Evolutionary conservation across 1,284 basidiomycete genomes (phyloP).

Genomic region (Tranzscheliella williamsii): DNA sequence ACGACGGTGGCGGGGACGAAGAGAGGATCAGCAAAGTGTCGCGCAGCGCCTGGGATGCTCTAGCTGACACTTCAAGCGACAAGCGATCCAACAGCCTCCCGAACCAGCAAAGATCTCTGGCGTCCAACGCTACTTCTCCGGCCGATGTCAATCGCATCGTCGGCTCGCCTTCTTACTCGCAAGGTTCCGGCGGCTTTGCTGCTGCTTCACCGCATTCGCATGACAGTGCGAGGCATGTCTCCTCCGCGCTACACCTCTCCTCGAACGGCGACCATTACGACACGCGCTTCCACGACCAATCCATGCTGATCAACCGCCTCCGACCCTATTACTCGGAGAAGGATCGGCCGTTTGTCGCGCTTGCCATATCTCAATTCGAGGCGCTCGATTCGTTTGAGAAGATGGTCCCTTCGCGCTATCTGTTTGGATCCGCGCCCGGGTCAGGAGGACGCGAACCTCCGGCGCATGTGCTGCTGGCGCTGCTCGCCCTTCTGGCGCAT

Average conservation of each 20-base stretch:
- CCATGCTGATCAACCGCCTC: conserved; percentile 42
- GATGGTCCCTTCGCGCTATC: conserved; percentile 42
- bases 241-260: conserved; percentile 16
- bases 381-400: conserved; percentile 46
- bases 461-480: conserved; percentile 38
- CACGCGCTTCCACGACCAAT: conserved; percentile 36
- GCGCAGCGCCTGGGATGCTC: conserved; percentile 29
- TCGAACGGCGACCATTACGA: conserved; percentile 21
- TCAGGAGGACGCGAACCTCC: conserved; percentile 23
- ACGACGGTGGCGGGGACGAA: conserved; percentile 6
- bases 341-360: conserved; percentile 44
- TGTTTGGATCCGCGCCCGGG: conserved; percentile 36
- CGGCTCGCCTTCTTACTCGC: conserved; percentile 26
- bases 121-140: conserved; percentile 27
- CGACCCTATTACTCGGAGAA: conserved; percentile 35
- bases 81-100: conserved; percentile 30
- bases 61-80: conserved; percentile 29
- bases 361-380: conserved; percentile 46
- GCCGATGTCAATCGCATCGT: conserved; percentile 21
- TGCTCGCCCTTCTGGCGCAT: conserved; percentile 45
- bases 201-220: conserved; percentile 25
- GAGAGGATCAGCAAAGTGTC: conserved; percentile 18
- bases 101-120: conserved; percentile 22
- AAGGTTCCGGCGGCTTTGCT: conserved; percentile 18
- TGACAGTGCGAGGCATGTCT: conserved; percentile 21